Evolutionary conservation across 2,329 filamentous ascomycete species (phyloP).

Genomic region (Diatrype stigma): DNA sequence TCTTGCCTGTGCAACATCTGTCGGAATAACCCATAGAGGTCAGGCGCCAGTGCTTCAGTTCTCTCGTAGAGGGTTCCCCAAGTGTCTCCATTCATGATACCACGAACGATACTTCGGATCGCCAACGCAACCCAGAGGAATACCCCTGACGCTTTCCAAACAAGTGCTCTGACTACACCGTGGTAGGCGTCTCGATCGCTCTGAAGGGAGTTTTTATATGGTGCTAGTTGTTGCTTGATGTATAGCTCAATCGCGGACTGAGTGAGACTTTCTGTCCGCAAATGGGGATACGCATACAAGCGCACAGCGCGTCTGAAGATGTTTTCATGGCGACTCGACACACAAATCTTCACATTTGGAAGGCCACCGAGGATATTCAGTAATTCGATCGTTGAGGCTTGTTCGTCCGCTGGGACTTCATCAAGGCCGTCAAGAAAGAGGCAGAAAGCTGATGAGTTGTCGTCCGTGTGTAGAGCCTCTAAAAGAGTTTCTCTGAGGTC

Average conservation of each 20-base stretch:
- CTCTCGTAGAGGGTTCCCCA: neutral
- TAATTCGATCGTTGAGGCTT: neutral
- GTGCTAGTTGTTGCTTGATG: neutral
- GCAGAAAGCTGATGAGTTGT: slow-evolving; percentile 1
- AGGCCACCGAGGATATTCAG: slow-evolving; percentile 2
- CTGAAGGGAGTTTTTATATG: neutral
- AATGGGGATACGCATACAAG: neutral
- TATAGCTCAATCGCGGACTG: slow-evolving; percentile 1
- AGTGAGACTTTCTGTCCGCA: slow-evolving; percentile 6
- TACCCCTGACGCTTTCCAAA: neutral
- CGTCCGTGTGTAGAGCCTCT: neutral
- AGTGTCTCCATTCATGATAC: neutral
- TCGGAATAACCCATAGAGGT: neutral
- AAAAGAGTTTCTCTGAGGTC: slow-evolving; percentile 5
- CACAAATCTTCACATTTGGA: slow-evolving; percentile 9
- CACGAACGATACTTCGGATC: neutral
- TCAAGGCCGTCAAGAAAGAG: slow-evolving; percentile 13
- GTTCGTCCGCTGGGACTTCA: slow-evolving; percentile 4
- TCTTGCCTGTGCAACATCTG: neutral
- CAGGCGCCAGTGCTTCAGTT: neutral
- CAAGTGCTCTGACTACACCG: neutral
- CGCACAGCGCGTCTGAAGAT: slow-evolving; percentile 1
- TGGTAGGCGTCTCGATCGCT: neutral
- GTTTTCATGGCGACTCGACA: slow-evolving; percentile 8
- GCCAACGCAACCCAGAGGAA: neutral